Base-by-base conservation (phyloP, 2,329 filamentous ascomycete species). In the Colletotrichum abscissum region DNA sequence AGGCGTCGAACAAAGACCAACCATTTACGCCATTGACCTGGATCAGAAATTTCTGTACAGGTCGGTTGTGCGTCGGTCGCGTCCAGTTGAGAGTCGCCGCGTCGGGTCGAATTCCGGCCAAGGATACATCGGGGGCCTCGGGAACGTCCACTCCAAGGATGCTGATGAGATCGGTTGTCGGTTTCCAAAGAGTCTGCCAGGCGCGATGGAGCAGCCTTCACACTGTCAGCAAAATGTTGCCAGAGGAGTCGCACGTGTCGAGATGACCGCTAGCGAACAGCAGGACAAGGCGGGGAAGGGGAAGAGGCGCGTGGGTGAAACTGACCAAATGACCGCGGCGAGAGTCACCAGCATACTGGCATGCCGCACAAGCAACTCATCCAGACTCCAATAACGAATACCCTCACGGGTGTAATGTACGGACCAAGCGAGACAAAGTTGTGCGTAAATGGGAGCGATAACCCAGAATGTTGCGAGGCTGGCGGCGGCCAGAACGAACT, bases 131-230 rank as follows among this genome's bases (percentile, higher is more conserved):
- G 65, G 97, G 97, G 28, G 94, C 89, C 75, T 95, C 92, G 74
- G 97, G 97, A 64, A 99, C 96, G 80, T 99, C 97, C 81, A 98
- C 92, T 73, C 96, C 95, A 60, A 99, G 91, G 63, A 98, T 94
- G 77, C 92, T 92, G 78, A 98, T 95, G 60, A 99, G 90, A 76
- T 97, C 92, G 70, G 96, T 94, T 69, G 98, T 95, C 28, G 96
- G 95, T 78, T 96, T 98, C 84, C 94, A 93, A 67, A 98, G 88
- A 49, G 97, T 97, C 81, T 95, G 94, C 85, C 93, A 95, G 74
- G 95, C 94, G 80, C 97, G 92, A 81, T 94, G 93, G 73, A 95
- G 88, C 74, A 98, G 89, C 95, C 94, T 97, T 67, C 24, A 68
- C 26, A 11, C 35, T 54, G 60, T 19, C 49, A 49, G 68, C 22